These are phyloP conservation scores for Tolypocladium cylindrosporum DNA, from an alignment of 2,329 filamentous ascomycete species.

Conservation along the genomic window DNA sequence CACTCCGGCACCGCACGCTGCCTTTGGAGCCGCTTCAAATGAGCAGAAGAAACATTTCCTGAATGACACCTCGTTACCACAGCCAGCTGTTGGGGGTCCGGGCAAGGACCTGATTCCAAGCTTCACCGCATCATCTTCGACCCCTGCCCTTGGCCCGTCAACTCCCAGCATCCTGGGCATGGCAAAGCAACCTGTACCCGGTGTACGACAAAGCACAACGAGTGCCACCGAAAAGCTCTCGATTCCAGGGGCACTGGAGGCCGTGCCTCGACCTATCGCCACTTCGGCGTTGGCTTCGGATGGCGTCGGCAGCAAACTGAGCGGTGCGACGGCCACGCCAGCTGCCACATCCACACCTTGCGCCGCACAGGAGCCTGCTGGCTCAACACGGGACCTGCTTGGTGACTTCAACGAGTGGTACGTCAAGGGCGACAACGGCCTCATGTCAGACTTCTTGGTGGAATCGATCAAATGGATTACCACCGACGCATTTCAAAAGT, in stretches of 20 bases:
- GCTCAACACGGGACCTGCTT: slow-evolving; percentile 29
- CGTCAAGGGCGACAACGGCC: slow-evolving; percentile 40
- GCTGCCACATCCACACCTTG: slow-evolving; percentile 3
- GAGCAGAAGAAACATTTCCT: background rate
- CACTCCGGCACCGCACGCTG: background rate
- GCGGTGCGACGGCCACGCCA: background rate
- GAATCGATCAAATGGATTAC: slow-evolving; percentile 36
- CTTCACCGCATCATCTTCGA: background rate
- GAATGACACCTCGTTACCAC: background rate
- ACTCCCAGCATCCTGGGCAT: background rate
- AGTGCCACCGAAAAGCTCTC: background rate
- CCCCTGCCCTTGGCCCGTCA: background rate
- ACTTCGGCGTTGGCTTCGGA: background rate
- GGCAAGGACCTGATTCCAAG: background rate
- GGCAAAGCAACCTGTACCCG: background rate
- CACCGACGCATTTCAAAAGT: slow-evolving; percentile 28
- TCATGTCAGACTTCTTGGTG: slow-evolving; percentile 40
- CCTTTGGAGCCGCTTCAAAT: background rate
- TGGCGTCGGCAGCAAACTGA: background rate
- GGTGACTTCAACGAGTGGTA: slow-evolving; percentile 44
- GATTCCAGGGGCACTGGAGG: background rate
- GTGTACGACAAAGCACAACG: background rate
- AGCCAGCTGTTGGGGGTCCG: background rate
- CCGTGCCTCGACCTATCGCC: background rate
- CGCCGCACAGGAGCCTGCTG: slow-evolving; percentile 4